Evolutionary conservation across 139 green algal genomes (phyloP).

Genomic region (Closterium sp.): DNA sequence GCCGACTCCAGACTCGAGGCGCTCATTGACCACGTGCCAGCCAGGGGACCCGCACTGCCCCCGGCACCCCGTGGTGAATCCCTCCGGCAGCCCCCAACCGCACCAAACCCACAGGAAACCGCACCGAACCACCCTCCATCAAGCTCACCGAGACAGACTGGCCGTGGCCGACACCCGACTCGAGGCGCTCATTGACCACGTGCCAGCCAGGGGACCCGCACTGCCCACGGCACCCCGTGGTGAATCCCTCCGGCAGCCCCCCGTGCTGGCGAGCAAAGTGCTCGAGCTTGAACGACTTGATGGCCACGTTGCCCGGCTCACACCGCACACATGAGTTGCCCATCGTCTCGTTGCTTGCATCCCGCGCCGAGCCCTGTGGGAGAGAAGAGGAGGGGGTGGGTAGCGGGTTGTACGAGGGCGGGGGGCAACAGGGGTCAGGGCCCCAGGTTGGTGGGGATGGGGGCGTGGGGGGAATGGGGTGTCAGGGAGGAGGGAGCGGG

Average conservation of each 20-base stretch:
- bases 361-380: not conserved
- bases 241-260: slow-evolving; percentile 9
- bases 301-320: not conserved
- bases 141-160: not conserved
- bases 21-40: slow-evolving; percentile 15
- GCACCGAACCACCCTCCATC: too few relatives aligned
- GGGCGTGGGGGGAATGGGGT: not conserved
- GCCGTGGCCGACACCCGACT: slow-evolving; percentile 25
- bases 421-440: too few relatives aligned
- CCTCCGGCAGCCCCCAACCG: not conserved
- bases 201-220: slow-evolving; percentile 23
- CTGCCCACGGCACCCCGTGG: slow-evolving; percentile 19
- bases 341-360: not conserved
- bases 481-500: too few relatives aligned
- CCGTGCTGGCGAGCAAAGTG: not conserved
- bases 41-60: slow-evolving; percentile 18
- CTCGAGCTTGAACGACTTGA: slow-evolving; percentile 8
- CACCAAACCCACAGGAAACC: too few relatives aligned
- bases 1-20: slow-evolving; percentile 18
- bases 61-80: slow-evolving; percentile 7
- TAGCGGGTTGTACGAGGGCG: not conserved
- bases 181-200: slow-evolving; percentile 11
- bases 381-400: not conserved
- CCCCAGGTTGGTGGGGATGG: too few relatives aligned
- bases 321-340: not conserved